phyloP scores from a whole-genome alignment of 1,284 basidiomycete genomes.

The Golubevia sp. region DNA sequence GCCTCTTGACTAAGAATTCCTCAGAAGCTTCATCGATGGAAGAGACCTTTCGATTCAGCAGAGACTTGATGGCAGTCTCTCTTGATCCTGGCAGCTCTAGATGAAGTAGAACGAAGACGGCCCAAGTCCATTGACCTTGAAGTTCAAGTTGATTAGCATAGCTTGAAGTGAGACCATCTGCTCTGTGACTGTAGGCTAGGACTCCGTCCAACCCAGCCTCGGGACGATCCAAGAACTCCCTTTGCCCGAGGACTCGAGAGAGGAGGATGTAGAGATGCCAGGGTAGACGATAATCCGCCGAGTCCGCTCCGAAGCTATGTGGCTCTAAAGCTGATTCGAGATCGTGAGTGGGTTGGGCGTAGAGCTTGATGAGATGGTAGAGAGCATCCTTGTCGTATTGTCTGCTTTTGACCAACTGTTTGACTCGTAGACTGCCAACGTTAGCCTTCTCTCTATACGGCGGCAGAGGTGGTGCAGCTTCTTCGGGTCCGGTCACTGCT shows the following conservation, averaged over 20 bases:
- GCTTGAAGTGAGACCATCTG: slow-evolving; percentile 78
- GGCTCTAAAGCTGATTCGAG: slow-evolving; percentile 68
- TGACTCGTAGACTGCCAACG: slow-evolving; percentile 31
- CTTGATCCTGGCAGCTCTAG: slow-evolving; percentile 74
- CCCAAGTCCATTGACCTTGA: slow-evolving; percentile 79
- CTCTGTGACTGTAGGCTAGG: slow-evolving; percentile 71
- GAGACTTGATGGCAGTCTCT: slow-evolving; percentile 76
- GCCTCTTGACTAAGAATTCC: slow-evolving; percentile 74
- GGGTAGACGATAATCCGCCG: slow-evolving; percentile 78
- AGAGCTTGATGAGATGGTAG: slow-evolving; percentile 80
- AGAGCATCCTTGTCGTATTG: slow-evolving; percentile 70
- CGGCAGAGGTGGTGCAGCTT: slow-evolving; percentile 53
- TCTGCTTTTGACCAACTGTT: slow-evolving; percentile 27
- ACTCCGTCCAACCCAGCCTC: slow-evolving; percentile 58
- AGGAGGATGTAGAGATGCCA: slow-evolving; percentile 94
- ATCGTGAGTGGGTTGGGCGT: slow-evolving; percentile 67
- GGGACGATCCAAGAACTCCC: slow-evolving; percentile 81
- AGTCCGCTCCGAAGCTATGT: slow-evolving; percentile 75
- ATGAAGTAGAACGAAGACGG: slow-evolving; percentile 86
- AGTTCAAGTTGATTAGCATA: slow-evolving; percentile 88
- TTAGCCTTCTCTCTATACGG: slow-evolving; percentile 41
- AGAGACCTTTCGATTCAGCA: slow-evolving; percentile 76
- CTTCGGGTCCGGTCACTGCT: slow-evolving; percentile 36
- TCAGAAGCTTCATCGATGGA: slow-evolving; percentile 73
- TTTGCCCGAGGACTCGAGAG: slow-evolving; percentile 76